These are phyloP conservation scores for Penicillium desertorum DNA, from an alignment of 495 filamentous ascomycete genomes.

Conservation along the genomic window DNA sequence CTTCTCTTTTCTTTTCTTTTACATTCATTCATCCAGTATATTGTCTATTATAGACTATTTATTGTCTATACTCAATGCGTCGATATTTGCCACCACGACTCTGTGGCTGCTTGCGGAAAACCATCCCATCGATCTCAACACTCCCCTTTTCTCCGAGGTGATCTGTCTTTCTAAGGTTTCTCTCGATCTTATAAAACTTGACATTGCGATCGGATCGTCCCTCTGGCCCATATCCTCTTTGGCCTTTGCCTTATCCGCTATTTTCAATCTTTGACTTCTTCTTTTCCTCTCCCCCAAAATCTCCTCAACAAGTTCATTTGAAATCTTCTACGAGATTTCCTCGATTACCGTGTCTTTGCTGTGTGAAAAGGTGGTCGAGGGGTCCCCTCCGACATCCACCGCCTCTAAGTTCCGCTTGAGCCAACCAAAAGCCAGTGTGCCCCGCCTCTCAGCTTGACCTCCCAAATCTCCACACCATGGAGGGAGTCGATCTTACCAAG, in stretches of 20 bases:
- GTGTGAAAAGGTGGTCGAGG: neutral
- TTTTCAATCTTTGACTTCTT: neutral
- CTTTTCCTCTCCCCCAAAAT: neutral
- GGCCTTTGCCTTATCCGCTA: neutral
- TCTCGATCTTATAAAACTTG: neutral
- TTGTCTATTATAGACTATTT: slow-evolving; percentile 6
- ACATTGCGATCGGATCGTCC: neutral
- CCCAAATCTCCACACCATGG: slow-evolving; percentile 54
- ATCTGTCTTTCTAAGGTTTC: neutral
- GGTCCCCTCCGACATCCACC: slow-evolving; percentile 17
- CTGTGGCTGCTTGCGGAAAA: slow-evolving; percentile 30
- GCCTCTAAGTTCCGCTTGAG: slow-evolving; percentile 14
- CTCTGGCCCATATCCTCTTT: neutral
- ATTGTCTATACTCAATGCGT: slow-evolving; percentile 16
- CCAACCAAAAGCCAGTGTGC: slow-evolving; percentile 20
- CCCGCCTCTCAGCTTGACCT: slow-evolving; percentile 29
- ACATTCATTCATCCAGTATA: neutral
- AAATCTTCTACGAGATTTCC: neutral
- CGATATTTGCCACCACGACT: slow-evolving; percentile 23
- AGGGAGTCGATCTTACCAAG: slow-evolving; percentile 72
- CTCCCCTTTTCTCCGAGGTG: slow-evolving; percentile 8
- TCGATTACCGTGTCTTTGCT: neutral
- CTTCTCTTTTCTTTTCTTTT: neutral
- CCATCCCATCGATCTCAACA: slow-evolving; percentile 1
- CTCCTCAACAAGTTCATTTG: neutral